Evolutionary conservation across 257 asterid genomes (phyloP).

Genomic region (Solanum neorickii): DNA sequence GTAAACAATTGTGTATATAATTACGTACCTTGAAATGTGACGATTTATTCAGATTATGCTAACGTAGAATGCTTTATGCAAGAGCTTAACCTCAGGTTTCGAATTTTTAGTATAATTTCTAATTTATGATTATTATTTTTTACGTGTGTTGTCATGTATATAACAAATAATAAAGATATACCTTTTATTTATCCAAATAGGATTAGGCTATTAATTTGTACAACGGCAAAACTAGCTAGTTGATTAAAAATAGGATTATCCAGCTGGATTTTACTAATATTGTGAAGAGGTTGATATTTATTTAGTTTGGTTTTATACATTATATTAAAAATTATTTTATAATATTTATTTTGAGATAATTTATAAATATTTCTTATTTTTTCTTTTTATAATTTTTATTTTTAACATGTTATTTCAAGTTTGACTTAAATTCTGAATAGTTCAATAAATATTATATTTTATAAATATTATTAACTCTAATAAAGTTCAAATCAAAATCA

Average conservation of each 20-base stretch:
- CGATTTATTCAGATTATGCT: neutral
- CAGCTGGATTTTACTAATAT: neutral
- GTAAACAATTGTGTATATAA: neutral
- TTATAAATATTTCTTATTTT: no score
- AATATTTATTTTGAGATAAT: no score
- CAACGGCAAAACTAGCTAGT: neutral
- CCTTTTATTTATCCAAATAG: neutral
- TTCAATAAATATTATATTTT: no score
- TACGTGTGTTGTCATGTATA: neutral
- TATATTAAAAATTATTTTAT: no score
- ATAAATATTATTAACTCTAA: no score
- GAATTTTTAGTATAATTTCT: neutral
- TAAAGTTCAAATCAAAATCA: no score
- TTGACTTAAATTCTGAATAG: no score
- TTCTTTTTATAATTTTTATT: no score
- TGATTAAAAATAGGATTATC: neutral
- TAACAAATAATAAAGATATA: neutral
- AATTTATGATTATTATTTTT: no score
- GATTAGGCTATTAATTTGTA: neutral
- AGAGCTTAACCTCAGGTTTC: neutral
- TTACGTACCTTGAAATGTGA: neutral
- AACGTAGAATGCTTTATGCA: neutral
- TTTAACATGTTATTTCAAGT: no score
- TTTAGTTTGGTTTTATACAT: no score
- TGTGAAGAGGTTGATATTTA: neutral